Base-by-base conservation (phyloP, 805 yeast species). In the Torulaspora microellipsoides region DNA sequence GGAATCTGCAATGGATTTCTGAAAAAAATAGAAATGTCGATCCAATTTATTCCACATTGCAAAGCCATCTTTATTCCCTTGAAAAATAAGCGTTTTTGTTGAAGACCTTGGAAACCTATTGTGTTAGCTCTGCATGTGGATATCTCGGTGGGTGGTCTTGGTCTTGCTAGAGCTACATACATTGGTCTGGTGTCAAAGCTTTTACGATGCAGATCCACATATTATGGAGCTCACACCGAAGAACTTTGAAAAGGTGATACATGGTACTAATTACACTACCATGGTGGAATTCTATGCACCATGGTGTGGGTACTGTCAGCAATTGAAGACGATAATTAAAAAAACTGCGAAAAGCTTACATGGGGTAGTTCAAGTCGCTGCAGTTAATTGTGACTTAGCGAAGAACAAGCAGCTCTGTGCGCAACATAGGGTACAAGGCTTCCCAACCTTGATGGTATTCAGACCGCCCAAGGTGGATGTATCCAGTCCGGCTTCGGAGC, bases 271-370 rank as follows among this genome's bases (percentile, higher is more conserved):
- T 59, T 84, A 87, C 55, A 84, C 95, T 1, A 66, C 95, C 1
- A 67, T 89, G 14, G 89, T 88, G 15, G 89, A 89, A 68, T 90
- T 90, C 65, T 90, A 84, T 64, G 97, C 98, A 4, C 96, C 97
- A 31, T 90, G 98, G 98, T 91, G 99, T 70, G 96, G 97, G 4
- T 88, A 91, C 65, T 91, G 99, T 66, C 75, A 81, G 55, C 75
- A 79, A 45, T 68, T 91, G 39, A 77, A 80, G 46, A 81, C 84
- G 3, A 78, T 78, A 1, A 83, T 72, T 63, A 68, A 71, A 38
- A 81, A 81, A 57, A 78, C 82, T 11, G 95, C 85, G 6, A 77
- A 76, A 40, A 62, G 67, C 25, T 68, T 85, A 6, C 74, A 76
- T 25, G 77, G 76, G 6, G 65, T 77, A 38, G 76, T 76, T 7